Conservation (phyloP, 768 basidiomycete genomes). For the Hygrocybe punicea region DNA sequence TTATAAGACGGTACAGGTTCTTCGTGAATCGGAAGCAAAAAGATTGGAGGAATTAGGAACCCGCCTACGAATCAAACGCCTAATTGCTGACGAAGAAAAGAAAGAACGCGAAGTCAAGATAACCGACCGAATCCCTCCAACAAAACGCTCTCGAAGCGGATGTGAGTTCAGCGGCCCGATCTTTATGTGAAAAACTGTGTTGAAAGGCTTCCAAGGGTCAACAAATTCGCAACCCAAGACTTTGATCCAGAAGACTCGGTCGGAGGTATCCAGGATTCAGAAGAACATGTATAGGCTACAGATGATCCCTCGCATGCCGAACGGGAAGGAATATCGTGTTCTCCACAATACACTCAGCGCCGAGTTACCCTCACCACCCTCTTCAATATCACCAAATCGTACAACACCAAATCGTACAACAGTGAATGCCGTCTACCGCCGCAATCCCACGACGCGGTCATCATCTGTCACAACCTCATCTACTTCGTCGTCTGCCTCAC, state of each 20-base stretch:
- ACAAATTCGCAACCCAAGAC: constrained; percentile 51
- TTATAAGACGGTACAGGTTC: constrained; percentile 37
- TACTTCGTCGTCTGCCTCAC: neutral
- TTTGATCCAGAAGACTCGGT: constrained; percentile 73
- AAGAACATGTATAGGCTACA: constrained; percentile 55
- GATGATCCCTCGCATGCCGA: constrained; percentile 53
- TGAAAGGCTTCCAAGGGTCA: constrained; percentile 33
- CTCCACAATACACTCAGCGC: constrained; percentile 36
- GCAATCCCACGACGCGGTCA: constrained; percentile 19
- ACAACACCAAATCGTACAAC: constrained; percentile 45
- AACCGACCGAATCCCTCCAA: constrained; percentile 64
- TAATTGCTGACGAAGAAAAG: constrained; percentile 70
- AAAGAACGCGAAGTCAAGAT: constrained; percentile 70
- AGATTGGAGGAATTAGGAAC: constrained; percentile 61
- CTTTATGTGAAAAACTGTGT: constrained; percentile 10
- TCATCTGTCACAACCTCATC: constrained; percentile 9
- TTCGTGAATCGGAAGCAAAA: constrained; percentile 57
- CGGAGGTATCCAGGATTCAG: constrained; percentile 65
- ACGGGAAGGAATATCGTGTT: constrained; percentile 43
- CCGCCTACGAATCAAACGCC: constrained; percentile 61
- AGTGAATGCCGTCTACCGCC: constrained; percentile 48
- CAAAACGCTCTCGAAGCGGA: constrained; percentile 55
- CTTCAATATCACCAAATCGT: constrained; percentile 19
- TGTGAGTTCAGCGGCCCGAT: constrained; percentile 43
- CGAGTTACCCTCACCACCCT: constrained; percentile 34